Base-by-base conservation (phyloP, 1,284 basidiomycete species). In the Ustilago sp. region DNA sequence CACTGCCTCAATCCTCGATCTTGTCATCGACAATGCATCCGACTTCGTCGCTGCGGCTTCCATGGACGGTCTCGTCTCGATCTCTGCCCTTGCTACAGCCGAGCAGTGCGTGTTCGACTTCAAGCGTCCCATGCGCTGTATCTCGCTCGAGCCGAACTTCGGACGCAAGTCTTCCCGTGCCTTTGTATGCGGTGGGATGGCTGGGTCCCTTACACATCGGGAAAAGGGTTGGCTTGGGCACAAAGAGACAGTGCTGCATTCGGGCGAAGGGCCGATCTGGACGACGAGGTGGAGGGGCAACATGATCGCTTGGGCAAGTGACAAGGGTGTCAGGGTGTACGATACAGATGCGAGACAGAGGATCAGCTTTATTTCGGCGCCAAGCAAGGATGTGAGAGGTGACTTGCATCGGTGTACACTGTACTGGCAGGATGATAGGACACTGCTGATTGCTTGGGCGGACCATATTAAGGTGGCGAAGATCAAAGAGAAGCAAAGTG, bases 191-290 rank as follows among this genome's bases (percentile, higher is more conserved):
- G 97, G 96, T 48, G 97, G 97, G 5, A 90, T 98, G 90, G 92
- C 93, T 0, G 96, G 97, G 4, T 91, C 90, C 43, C 88, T 99
- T 32, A 89, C 94, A 13, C 85, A 96, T 74, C 91, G 93, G 76
- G 96, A 99, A 87, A 98, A 98, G 86, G 93, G 95, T 9, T 98
- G 96, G 95, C 88, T 98, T 3, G 95, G 96, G 0, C 93, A 98
- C 83, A 95, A 93, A 80, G 95, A 98, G 86, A 93, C 92, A 0
- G 87, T 93, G 6, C 87, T 99, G 28, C 93, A 97, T 83, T 89
- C 90, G 28, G 93, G 93, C 4, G 97, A 99, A 86, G 97, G 96
- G 1, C 94, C 97, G 0, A 93, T 99, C 67, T 98, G 94, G 94
- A 91, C 92, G 41, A 91, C 92, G 5, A 90, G 92, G 64, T 99